Conservation (phyloP, 768 basidiomycete species). For the Phylloporus sp. region DNA sequence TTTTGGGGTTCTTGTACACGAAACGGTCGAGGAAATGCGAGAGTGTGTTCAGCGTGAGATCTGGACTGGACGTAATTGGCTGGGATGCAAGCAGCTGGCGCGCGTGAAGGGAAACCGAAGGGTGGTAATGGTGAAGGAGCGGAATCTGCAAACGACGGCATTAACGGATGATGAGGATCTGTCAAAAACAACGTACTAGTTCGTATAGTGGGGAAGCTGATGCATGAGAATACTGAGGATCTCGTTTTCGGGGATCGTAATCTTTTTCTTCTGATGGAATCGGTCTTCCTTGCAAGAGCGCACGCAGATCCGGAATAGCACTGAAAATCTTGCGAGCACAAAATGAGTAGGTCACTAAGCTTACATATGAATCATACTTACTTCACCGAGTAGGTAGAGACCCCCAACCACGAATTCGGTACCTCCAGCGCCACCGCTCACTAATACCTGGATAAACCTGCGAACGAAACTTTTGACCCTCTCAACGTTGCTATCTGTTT, state of each 20-base stretch:
- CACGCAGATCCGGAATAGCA: slow-evolving; percentile 42
- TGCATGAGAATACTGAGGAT: slow-evolving; percentile 83
- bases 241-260: slow-evolving; percentile 89
- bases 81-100: slow-evolving; percentile 70
- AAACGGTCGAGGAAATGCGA: slow-evolving; percentile 96
- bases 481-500: slow-evolving; percentile 54
- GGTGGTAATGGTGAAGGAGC: slow-evolving; percentile 84
- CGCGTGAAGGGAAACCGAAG: slow-evolving; percentile 82
- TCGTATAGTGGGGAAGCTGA: slow-evolving; percentile 84
- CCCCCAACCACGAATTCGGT: slow-evolving; percentile 89
- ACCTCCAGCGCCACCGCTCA: slow-evolving; percentile 64
- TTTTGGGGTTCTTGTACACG: slow-evolving; percentile 95
- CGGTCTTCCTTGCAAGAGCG: slow-evolving; percentile 39
- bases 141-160: slow-evolving; percentile 50
- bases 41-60: slow-evolving; percentile 89
- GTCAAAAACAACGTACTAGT: slow-evolving; percentile 51
- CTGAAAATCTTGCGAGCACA: slow-evolving; percentile 43
- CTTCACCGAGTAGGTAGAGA: slow-evolving; percentile 83
- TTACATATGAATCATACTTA: slow-evolving; percentile 32
- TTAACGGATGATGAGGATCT: not conserved
- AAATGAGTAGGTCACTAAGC: not conserved
- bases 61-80: slow-evolving; percentile 77
- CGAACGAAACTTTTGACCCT: slow-evolving; percentile 79
- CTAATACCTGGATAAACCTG: slow-evolving; percentile 78
- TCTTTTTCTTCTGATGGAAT: slow-evolving; percentile 26